Base-by-base conservation (phyloP, 2,329 filamentous ascomycete species). In the Fulvia fulva region DNA sequence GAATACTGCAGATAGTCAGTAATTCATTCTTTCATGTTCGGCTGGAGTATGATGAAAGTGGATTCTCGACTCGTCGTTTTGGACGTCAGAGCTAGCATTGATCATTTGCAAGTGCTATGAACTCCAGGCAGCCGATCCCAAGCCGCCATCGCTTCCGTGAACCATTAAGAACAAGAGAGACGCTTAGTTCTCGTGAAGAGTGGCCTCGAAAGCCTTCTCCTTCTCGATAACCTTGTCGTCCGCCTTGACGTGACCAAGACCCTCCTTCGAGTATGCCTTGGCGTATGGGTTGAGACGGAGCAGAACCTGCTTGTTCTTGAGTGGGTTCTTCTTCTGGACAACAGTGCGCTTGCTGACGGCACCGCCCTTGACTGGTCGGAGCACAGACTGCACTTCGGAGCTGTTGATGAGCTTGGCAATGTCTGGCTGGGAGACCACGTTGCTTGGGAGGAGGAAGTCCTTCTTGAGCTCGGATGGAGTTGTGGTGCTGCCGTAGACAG, bases 281-380 rank as follows among this genome's bases (percentile, higher is more conserved):
- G 94, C 93, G 81, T 99, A 99, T 66, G 94, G 94, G 88, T 99
- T 99, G 79, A 99, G 89, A 74, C 94, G 89, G 76, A 99, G 89
- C 80, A 97, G 86, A 70, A 99, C 89, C 86, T 97, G 94, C 87
- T 91, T 96, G 89, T 99, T 99, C 81, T 84, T 85, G 71, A 99
- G 91, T 74, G 94, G 94, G 87, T 99, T 99, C 92, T 97, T 97
- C 91, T 99, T 99, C 87, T 97, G 93, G 70, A 96, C 91, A 74
- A 84, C 81, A 70, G 83, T 81, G 76, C 94, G 90, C 87, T 97
- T 97, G 80, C 91, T 95, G 75, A 87, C 81, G 75, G 91, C 86
- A 71, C 88, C 86, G 72, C 94, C 94, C 85, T 92, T 94, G 79
- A 92, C 91, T 63, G 88, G 91, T 72, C 89, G 87, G 74, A 99